Evolutionary conservation across 345 rosid genomes (phyloP).

Genomic region (Gossypium raimondii): DNA sequence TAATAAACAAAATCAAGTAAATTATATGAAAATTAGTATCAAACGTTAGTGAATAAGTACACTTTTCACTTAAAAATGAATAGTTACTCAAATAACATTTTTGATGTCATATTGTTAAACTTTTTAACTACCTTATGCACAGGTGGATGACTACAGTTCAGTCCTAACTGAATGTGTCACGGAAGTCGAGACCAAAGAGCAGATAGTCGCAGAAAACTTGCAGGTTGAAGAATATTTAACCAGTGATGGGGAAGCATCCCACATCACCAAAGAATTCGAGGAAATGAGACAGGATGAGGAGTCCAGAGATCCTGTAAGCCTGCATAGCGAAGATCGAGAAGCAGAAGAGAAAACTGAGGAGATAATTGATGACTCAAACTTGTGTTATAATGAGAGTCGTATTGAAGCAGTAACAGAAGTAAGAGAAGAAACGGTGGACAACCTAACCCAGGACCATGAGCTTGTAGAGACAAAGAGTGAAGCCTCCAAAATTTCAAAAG

Average conservation of each 20-base stretch:
- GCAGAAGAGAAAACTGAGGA: neutral
- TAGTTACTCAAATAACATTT: too few species aligned
- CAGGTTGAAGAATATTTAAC: slow-evolving; percentile 22
- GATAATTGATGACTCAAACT: neutral
- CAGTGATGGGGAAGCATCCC: slow-evolving; percentile 20
- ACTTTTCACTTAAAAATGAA: too few species aligned
- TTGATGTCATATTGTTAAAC: neutral
- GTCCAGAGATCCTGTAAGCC: neutral
- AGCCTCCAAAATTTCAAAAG: too few species aligned
- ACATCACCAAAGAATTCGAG: slow-evolving; percentile 11
- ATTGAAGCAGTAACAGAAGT: slow-evolving; percentile 4
- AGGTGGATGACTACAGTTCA: slow-evolving; percentile 23
- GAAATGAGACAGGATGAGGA: slow-evolving; percentile 14
- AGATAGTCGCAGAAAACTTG: slow-evolving; percentile 12
- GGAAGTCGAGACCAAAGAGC: slow-evolving; percentile 23
- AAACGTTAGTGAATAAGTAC: neutral
- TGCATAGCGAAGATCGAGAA: slow-evolving; percentile 19
- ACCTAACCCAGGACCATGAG: too few species aligned
- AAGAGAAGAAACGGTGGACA: neutral
- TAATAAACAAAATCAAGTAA: neutral
- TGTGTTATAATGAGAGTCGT: slow-evolving; percentile 8
- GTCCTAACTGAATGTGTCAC: slow-evolving; percentile 14
- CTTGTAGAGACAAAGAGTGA: too few species aligned
- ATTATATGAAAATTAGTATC: neutral
- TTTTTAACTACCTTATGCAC: neutral